Evolutionary conservation across 2,329 filamentous ascomycete species (phyloP), one percentile per base, ranked within the genome.

Genomic region (Chalaropsis thielavioides): DNA sequence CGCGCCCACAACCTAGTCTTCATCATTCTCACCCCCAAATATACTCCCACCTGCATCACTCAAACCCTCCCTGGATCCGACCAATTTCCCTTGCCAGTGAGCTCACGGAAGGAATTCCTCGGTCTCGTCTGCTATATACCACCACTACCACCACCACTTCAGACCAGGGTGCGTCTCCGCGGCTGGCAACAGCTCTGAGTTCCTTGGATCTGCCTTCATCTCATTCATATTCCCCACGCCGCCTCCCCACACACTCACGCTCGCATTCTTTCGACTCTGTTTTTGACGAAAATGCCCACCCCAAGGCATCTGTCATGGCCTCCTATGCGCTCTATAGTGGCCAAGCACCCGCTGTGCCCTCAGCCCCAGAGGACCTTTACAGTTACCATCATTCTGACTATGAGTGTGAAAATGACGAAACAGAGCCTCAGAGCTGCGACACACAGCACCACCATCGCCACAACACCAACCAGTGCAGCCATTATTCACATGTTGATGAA

Each of bases 381-480:
- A 27, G 43, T n/a, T n/a, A n/a, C 54, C 35, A 64, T 46, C 22
- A 56, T 40, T 19, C 40, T 15, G 43, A 54, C 22, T 58, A 24
- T 58, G 64, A 66, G n/a, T 60, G 31, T 41, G 61, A 63, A 35
- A 61, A 66, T 31, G 43, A 61, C 11, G 54, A 27, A 27, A 61
- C 24, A 56, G 43, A 62, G 35, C 58, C 56, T 19, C 60, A 43
- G 24, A 59, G 62, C n/a, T 4, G 24, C 40, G 51, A 56, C 49
- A n/a, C 38, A 11, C 49, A 43, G 22, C 31, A 43, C 61, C 38
- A 61, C 59, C 49, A 58, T 56, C 35, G 31, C 46, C 31, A 63
- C 10, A 19, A 63, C 24, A 8, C 51, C 51, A 58, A 17, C 15
- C 27, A 58, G 24, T 40, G 10, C 58, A 38, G 6, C 58, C 85